Percentiles rank a stretch among this genome's conserved stretches.
Conservation (phyloP, 805 yeast genomes). For the Ogataea pini region DNA sequence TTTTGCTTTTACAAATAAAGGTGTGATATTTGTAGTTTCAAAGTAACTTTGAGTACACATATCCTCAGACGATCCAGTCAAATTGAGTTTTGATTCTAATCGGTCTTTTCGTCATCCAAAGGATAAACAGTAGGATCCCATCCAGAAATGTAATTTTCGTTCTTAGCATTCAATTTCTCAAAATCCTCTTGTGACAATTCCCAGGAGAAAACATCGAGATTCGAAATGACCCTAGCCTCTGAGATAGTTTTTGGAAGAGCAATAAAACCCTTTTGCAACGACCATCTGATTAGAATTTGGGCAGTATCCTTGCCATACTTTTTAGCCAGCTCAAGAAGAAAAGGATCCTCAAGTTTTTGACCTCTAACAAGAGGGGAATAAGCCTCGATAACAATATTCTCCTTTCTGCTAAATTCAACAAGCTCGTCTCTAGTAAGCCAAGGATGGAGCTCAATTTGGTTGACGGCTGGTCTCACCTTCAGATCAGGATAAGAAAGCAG, state of each 20-base stretch:
- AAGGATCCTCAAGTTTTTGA: conserved; percentile 44
- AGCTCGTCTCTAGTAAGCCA: conserved; percentile 49
- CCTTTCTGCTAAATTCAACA: conserved; percentile 42
- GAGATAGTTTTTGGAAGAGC: conserved; percentile 36
- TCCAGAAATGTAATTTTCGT: conserved; percentile 17
- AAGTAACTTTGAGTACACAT: too few species aligned
- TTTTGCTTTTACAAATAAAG: too few species aligned
- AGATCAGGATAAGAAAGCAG: conserved; percentile 47
- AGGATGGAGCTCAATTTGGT: conserved; percentile 53
- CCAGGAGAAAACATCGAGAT: conserved; percentile 43
- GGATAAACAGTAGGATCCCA: conserved; percentile 25
- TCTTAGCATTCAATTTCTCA: conserved; percentile 31
- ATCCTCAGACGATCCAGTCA: too few species aligned
- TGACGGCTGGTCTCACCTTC: conserved; percentile 44
- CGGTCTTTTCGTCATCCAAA: conserved; percentile 15
- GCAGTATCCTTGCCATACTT: conserved; percentile 52
- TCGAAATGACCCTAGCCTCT: conserved; percentile 39
- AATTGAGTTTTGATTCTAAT: too few species aligned
- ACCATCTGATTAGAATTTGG: conserved; percentile 69
- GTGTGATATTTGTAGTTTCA: too few species aligned
- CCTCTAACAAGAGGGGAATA: conserved; percentile 68
- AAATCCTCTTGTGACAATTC: conserved; percentile 42
- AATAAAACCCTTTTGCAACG: conserved; percentile 61
- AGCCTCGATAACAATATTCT: conserved; percentile 57
- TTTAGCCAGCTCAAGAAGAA: conserved; percentile 43